Base-by-base conservation (phyloP, 352 stramenopile species). In the Phytophthora kernoviae region DNA sequence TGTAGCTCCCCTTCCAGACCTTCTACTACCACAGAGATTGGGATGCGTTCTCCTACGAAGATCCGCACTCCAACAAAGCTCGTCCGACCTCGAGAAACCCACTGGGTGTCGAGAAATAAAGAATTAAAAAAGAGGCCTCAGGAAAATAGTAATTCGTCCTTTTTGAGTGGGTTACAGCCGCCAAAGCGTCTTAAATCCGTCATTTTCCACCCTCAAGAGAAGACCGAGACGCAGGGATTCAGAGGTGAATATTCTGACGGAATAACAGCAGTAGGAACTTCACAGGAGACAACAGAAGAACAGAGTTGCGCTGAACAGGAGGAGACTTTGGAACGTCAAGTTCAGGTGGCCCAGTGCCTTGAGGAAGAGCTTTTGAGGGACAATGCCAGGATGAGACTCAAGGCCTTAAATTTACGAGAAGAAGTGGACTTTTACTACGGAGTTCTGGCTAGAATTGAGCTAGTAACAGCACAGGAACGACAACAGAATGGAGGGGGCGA, bases 381-480 rank as follows among this genome's bases (percentile, higher is more conserved):
- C 26, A 84, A 76, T 15, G 65, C 62, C 21, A 58, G 73, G 12
- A 71, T 87, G 60, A 73, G 64, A 24, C 75, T 89, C 26, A 82
- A 83, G 53, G 65, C 59, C 20, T 45, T 72, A 30, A 56, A 34
- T 27, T 27, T 89, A 36, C 67, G 68, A 24, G 68, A 80, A 0
- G 77, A 86, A 36, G 79, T 89, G 18, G 73, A 83, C 46, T 78
- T 72, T 51, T 83, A 81, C 47, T 89, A 84, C 37, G 56, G 68
- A 17, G 17, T 81, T 33, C 54, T 89, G 22, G 65, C 54, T 1
- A 64, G 36, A 41, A 84, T 89, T 49, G 75, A 84, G 53, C 56
- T 74, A 0, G 36, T 71, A 6, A 54, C 51, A 6, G 47, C 60
- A 26, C 61, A 74, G n/a, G 48, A 50, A 8, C 32, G 18, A 18